Base-by-base conservation (phyloP, 164 flowering plant species). In the Sedum album region DNA sequence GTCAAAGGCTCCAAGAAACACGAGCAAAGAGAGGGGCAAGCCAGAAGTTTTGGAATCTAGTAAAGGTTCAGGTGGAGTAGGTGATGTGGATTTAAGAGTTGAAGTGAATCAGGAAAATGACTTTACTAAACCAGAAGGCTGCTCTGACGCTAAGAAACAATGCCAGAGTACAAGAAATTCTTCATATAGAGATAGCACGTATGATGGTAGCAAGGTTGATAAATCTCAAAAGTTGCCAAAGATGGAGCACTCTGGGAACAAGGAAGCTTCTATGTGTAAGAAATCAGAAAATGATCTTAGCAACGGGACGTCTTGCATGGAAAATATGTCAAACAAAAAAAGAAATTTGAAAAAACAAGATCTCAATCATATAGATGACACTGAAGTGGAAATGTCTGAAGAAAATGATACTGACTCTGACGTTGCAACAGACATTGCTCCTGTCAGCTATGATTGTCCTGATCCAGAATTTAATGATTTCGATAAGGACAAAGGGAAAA, bases 401-500 rank as follows among this genome's bases (percentile, higher is more conserved):
- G 46, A 41, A 41, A 41, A 9, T 41, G 46, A 41, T 14, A 41
- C 10, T 1, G 13, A 41, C 46, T 41, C 46, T 7, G 46, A 41
- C 46, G 10, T 5, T 11, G 15, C 10, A 41, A 6, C 46, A 7
- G 46, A 36, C 39, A 41, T 9, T 14, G 5, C 46, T 41, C 46
- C 46, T 5, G 15, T 7, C 15, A 38, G n/a, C 14, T 13, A 31
- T 31, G 74, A 67, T 11, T 76, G 20, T 44, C n/a, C n/a, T n/a
- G n/a, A n/a, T 44, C 17, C 17, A 44, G 48, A 44, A 17, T 44
- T 44, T 44, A 13, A 44, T 44, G 48, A 44, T 44, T 44, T 44
- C 15, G 48, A 44, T 73, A 70, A 75, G 60, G 66, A 67, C 13
- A 81, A 67, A 71, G 60, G 14, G n/a, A 73, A 73, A 66, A 65